Evolutionary conservation across 148 eudicot species (phyloP), one percentile per base, ranked within the genome.

Genomic region (Heliosperma pusillum): DNA sequence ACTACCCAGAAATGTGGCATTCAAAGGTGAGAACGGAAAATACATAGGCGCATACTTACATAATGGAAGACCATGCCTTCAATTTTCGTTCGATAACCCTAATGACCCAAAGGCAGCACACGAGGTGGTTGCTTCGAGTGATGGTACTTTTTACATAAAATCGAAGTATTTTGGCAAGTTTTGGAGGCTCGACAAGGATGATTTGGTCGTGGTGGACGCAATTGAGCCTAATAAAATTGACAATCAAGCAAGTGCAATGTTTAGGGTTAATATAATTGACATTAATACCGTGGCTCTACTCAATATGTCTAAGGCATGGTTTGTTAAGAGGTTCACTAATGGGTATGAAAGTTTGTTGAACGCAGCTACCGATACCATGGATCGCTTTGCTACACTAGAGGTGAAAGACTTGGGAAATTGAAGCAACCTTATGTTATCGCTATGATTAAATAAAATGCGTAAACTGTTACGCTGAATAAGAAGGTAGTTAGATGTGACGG

Each of bases 101-200:
- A 64, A 30, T 17, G 68, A 27, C 44, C 68, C 68, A 17, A 30
- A 64, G 3, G 68, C 30, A 1, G 42, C 40, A 4, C 68, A 64
- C 7, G 42, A 64, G 9, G 68, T 64, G 42, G 10, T 15, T 27
- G 3, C 1, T 15, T 64, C 68, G 4, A 8, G 16, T 64, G 42
- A 30, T 64, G 68, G 68, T 15, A 29, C 68, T 7, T 44, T 64
- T 12, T 15, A 12, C 40, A 64, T 64, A 15, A 64, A 64, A 61
- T 61, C 65, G 16, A 61, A 61, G 65, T 25, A 61, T 22, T 61
- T 24, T 25, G 65, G 65, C 4, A 22, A 61, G 29, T 61, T 61
- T 61, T 61, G 65, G 65, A 61, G 65, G 65, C 65, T 61, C 11
- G 65, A 61, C 16, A 61, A 10, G 13, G 65, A 61, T 61, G 27